These are phyloP conservation scores for Fragaria nilgerrensis DNA, from an alignment of 306 rosid species.

Conservation along the genomic window DNA sequence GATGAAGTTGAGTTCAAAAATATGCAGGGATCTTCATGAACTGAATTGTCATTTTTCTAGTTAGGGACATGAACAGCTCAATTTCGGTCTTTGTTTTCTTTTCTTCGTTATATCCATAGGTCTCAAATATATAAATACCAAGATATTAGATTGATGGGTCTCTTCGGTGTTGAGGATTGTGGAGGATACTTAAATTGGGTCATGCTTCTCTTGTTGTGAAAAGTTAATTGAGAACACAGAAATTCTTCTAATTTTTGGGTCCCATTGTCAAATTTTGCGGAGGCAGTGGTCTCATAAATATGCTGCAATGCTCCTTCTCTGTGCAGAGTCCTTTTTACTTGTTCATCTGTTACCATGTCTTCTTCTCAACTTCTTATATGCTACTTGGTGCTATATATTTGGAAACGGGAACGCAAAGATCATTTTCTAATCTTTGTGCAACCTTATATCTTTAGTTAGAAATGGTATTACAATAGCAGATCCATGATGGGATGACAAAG, in stretches of 20 bases:
- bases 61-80: background rate
- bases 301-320: background rate
- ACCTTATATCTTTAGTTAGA: background rate
- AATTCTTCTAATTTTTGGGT: background rate
- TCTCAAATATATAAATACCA: background rate
- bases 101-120: background rate
- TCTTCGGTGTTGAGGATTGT: background rate
- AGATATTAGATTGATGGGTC: background rate
- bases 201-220: background rate
- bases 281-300: background rate
- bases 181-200: background rate
- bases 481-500: background rate
- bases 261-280: background rate
- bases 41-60: background rate
- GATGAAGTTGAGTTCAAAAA: background rate
- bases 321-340: background rate
- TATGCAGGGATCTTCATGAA: background rate
- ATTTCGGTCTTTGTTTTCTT: background rate
- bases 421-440: background rate
- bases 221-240: background rate
- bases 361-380: background rate
- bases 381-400: background rate
- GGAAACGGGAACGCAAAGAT: background rate
- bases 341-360: background rate
- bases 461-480: background rate